phyloP scores from a whole-genome alignment of 306 rosid species.

The Prunus mongolica region DNA sequence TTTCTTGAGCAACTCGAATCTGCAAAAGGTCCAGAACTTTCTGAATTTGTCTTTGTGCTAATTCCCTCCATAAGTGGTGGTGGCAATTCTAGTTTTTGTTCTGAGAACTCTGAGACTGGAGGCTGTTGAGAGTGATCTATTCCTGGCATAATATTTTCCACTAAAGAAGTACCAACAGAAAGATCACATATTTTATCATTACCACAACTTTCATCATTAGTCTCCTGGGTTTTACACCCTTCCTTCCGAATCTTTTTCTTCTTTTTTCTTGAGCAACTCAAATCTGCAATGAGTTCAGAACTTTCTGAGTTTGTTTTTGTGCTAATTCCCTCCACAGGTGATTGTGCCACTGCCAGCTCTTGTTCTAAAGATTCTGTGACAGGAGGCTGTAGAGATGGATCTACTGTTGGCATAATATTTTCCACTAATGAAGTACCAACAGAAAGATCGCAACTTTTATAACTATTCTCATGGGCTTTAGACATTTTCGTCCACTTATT shows the following conservation, averaged over 20 bases:
- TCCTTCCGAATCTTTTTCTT: background rate
- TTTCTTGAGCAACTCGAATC: background rate
- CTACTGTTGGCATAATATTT: background rate
- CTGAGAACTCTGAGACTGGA: conserved; percentile 16
- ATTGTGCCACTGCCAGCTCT: background rate
- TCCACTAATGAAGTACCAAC: background rate
- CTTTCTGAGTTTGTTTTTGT: background rate
- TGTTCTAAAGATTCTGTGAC: conserved; percentile 13
- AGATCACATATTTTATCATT: conserved; percentile 7
- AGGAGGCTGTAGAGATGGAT: conserved; percentile 2
- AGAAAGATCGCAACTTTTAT: background rate
- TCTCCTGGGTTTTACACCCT: background rate
- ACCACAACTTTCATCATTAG: conserved; percentile 16
- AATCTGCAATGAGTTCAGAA: background rate
- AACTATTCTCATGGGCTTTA: too few relatives aligned
- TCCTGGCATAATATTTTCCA: conserved; percentile 18
- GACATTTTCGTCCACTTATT: too few relatives aligned
- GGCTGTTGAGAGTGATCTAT: conserved; percentile 20
- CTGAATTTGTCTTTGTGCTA: conserved; percentile 20
- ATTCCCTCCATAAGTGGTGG: conserved; percentile 18
- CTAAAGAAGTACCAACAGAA: conserved; percentile 18
- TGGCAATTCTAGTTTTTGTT: conserved; percentile 21
- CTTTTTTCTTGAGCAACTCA: background rate
- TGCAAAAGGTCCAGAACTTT: background rate
- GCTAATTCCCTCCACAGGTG: conserved; percentile 9